Evolutionary conservation across 805 yeast genomes (phyloP), one percentile per base, ranked within the genome.

Genomic region (Jamesozyma gamospora): DNA sequence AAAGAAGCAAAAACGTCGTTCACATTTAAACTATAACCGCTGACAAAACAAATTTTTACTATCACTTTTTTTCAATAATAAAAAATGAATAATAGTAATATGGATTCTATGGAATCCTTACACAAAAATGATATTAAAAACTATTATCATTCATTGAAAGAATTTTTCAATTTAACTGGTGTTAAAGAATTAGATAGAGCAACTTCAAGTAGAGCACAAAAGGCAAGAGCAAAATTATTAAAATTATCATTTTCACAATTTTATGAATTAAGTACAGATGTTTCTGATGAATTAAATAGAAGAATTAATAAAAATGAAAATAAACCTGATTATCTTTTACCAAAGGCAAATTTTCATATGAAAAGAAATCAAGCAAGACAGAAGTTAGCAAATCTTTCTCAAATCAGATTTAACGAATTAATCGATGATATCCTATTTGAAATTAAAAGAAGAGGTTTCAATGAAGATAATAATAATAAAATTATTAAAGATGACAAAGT

Each of bases 291-390:
- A 61, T 66, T 92, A 44, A 76, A 77, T 52, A 74, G 99, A 54
- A 72, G 99, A 46, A 71, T 74, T 32, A 74, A 68, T 47, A 80
- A 78, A 48, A 68, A 72, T 29, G 65, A 72, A 37, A 68, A 72
- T 25, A 75, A 74, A 47, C 78, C 82, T 1, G 77, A 74, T 40
- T 77, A 72, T 52, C 67, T 90, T 39, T 67, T 77, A 30, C 88
- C 95, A 5, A 75, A 76, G 51, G 68, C 74, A 6, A 70, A 72
- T 15, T 86, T 85, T 63, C 98, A 92, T 60, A 88, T 94, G 32
- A 88, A 87, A 56, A 74, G 99, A 55, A 94, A 92, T 56, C 94
- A 87, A 60, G 97, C 98, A 2, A 73, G 99, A 51, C 84, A 84
- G 60, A 90, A 88, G 63, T 71, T 92, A 49, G 81, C 96, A 4